Evolutionary conservation across 352 stramenopile species (phyloP), one percentile per base, ranked within the genome.

Genomic region (Pythium phragmitis): DNA sequence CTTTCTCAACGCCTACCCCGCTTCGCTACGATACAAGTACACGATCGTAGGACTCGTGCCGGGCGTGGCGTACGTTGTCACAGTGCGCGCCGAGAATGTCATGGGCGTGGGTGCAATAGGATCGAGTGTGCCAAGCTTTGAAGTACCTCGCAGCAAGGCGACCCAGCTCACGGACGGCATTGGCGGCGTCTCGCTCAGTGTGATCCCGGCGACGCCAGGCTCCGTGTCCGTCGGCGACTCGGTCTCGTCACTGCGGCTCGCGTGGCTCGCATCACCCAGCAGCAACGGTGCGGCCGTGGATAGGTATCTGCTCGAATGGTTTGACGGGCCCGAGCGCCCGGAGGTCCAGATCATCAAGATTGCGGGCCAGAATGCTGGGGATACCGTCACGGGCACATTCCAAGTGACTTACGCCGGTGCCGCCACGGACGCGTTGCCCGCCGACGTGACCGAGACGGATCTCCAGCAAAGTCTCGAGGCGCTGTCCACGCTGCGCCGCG

Each of bases 261-360:
- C 79, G 8, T 94, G 86, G 86, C 63, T 92, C 2, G 56, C 68
- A 8, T 61, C 79, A 6, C 60, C 69, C 7, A 70, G 69, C 19
- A 19, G 53, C 2, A 76, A 90, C 36, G 86, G 86, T 3, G 74
- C 75, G 3, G 55, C 63, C 0, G 80, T 93, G 17, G 74, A 64
- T 5, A 91, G 78, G 46, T 95, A 92, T 48, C 39, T 90, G 0
- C 66, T 95, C 0, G 87, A 95, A 60, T 95, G 84, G 82, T 95
- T 78, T 54, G 63, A 88, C 30, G 72, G 72, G 3, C 68, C 68
- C 2, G 63, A 76, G 26, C 75, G 67, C 6, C 69, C 76, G 2
- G 87, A 93, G 55, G 72, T 95, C 0, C 82, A 94, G 59, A 77
- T 91, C 8, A 37, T 95, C 41, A 86, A 87, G 57, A 87, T 92